Percentiles rank a stretch among this genome's conserved stretches.
These are phyloP conservation scores for Linderina pennispora DNA, from an alignment of 192 early-diverging fungal genomes.

Conservation along the genomic window DNA sequence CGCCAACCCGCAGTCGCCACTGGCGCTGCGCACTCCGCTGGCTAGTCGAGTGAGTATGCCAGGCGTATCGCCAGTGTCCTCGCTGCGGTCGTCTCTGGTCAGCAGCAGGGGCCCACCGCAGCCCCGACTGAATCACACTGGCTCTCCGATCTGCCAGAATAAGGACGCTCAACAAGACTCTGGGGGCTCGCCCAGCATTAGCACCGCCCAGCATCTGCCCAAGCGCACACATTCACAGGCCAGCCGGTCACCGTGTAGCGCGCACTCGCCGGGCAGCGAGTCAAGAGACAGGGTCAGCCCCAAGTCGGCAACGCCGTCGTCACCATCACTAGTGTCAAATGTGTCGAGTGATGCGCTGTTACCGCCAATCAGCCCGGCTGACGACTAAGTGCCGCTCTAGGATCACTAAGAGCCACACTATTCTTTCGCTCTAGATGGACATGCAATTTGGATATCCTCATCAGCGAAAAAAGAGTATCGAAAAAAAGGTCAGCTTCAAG, in stretches of 20 bases:
- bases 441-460: not conserved
- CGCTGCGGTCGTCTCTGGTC: slow-evolving; percentile 39
- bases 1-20: not conserved
- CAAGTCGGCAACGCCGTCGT: not conserved
- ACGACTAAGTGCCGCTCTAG: not conserved
- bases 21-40: too few species aligned
- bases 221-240: too few species aligned
- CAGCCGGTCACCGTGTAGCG: not conserved
- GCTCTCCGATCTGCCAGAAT: too few species aligned
- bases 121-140: too few species aligned
- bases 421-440: not conserved
- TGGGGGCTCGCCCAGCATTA: slow-evolving; percentile 6
- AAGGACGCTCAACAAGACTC: not conserved
- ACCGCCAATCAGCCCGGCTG: slow-evolving; percentile 15
- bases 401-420: not conserved
- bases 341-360: slow-evolving; percentile 16
- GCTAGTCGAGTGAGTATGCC: slow-evolving; percentile 7
- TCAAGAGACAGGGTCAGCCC: not conserved
- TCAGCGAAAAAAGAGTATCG: not conserved
- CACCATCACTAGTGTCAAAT: not conserved
- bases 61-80: slow-evolving; percentile 40
- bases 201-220: not conserved
- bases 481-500: not conserved
- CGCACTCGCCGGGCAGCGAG: not conserved
- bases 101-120: not conserved